Percentiles rank a stretch among this genome's conserved stretches.
These are phyloP conservation scores for Sclerospora graminicola DNA, from an alignment of 352 stramenopile species.

Conservation along the genomic window DNA sequence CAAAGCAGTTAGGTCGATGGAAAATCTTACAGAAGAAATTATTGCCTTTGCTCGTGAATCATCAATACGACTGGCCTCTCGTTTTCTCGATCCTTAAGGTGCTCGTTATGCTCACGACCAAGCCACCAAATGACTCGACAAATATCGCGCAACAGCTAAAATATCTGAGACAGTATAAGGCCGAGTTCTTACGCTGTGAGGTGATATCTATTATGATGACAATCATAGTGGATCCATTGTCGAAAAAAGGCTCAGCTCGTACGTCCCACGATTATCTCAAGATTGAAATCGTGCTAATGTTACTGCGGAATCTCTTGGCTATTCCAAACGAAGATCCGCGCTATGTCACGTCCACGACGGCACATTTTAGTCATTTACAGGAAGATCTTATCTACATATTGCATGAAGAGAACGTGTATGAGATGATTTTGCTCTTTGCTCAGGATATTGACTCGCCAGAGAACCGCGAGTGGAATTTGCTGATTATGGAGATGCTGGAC, in stretches of 20 bases:
- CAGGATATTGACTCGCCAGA: conserved; percentile 79
- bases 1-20: conserved; percentile 80
- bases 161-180: conserved; percentile 78
- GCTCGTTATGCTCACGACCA: conserved; percentile 87
- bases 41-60: conserved; percentile 71
- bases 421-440: conserved; percentile 81
- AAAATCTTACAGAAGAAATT: conserved; percentile 85
- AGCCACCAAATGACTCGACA: conserved; percentile 61
- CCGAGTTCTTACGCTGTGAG: conserved; percentile 62
- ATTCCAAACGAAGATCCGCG: conserved; percentile 76
- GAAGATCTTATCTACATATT: conserved; percentile 72
- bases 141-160: conserved; percentile 73
- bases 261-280: conserved; percentile 68
- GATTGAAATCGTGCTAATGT: conserved; percentile 83
- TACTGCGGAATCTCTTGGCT: conserved; percentile 75
- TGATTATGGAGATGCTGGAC: conserved; percentile 86
- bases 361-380: conserved; percentile 68
- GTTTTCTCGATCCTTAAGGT: conserved; percentile 86
- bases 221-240: conserved; percentile 73
- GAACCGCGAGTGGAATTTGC: conserved; percentile 80
- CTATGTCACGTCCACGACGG: conserved; percentile 72
- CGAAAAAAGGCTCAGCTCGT: conserved; percentile 42
- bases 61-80: conserved; percentile 81
- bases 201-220: conserved; percentile 80
- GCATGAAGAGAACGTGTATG: conserved; percentile 76